Conservation (phyloP, 1,139 yeast species). For the Keqinozyma sinolaborantium region DNA sequence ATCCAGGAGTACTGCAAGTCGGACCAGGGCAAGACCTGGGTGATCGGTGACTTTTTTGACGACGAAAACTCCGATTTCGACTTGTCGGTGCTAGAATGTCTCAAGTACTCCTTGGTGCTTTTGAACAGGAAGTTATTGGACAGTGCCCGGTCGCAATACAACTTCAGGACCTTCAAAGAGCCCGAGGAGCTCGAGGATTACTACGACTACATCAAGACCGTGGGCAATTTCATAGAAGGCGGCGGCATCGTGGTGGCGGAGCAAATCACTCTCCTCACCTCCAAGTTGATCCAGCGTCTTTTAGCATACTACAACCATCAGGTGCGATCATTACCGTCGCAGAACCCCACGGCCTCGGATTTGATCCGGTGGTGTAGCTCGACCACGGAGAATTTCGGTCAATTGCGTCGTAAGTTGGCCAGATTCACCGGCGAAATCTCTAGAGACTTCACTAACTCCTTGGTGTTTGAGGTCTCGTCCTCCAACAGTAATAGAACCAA, state of each 20-base stretch:
- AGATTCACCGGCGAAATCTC: conserved; percentile 72
- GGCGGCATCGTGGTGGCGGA: conserved; percentile 82
- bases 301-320: conserved; percentile 72
- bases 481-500: conserved; percentile 50
- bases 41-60: conserved; percentile 64
- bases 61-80: conserved; percentile 58
- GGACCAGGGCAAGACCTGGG: conserved; percentile 64
- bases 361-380: conserved; percentile 78
- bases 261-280: conserved; percentile 64
- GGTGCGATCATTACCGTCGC: conserved; percentile 56
- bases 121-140: conserved; percentile 76
- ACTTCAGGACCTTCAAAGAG: conserved; percentile 83
- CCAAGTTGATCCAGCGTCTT: conserved; percentile 66
- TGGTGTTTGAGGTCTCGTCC: conserved; percentile 56
- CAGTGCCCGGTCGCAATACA: conserved; percentile 59
- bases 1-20: conserved; percentile 65
- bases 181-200: conserved; percentile 84
- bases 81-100: conserved; percentile 67
- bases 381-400: conserved; percentile 81
- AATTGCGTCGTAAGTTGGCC: conserved; percentile 77
- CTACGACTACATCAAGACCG: conserved; percentile 70
- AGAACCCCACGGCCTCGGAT: conserved; percentile 50
- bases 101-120: conserved; percentile 66
- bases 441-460: conserved; percentile 72
- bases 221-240: conserved; percentile 75